These are phyloP conservation scores for Talaromyces sp. DNA, from an alignment of 2,329 filamentous ascomycete species.

Conservation along the genomic window DNA sequence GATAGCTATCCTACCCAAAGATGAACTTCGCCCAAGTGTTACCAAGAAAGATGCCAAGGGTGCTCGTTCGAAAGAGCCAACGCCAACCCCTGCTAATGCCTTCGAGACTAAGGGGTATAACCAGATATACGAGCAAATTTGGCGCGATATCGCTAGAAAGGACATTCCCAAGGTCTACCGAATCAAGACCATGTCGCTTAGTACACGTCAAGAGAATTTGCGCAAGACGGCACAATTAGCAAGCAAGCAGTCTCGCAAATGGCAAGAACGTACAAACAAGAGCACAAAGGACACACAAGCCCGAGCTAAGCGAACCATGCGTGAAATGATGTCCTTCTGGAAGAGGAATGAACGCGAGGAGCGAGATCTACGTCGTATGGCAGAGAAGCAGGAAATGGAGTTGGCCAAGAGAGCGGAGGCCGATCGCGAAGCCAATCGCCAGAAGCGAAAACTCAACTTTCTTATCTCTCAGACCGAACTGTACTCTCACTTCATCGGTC, in stretches of 20 bases:
- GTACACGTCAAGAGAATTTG: slow-evolving; percentile 87
- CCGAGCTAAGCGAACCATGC: slow-evolving; percentile 94
- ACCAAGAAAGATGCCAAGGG: slow-evolving; percentile 43
- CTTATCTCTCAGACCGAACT: slow-evolving; percentile 97
- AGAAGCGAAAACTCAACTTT: slow-evolving; percentile 99
- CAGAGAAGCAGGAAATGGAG: slow-evolving; percentile 93
- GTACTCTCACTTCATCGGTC: slow-evolving; percentile 98
- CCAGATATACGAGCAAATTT: slow-evolving; percentile 96
- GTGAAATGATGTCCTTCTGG: slow-evolving; percentile 99
- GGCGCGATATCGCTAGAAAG: slow-evolving; percentile 89
- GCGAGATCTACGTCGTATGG: slow-evolving; percentile 86
- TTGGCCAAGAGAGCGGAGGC: slow-evolving; percentile 96
- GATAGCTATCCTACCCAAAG: slow-evolving; percentile 54
- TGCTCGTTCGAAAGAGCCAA: slow-evolving; percentile 41
- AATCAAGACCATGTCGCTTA: slow-evolving; percentile 78
- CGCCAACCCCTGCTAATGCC: slow-evolving; percentile 54
- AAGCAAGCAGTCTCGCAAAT: slow-evolving; percentile 93
- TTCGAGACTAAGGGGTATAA: slow-evolving; percentile 92
- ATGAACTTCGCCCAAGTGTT: slow-evolving; percentile 48
- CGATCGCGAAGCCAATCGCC: slow-evolving; percentile 91
- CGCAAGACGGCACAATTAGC: slow-evolving; percentile 97
- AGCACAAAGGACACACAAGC: slow-evolving; percentile 97
- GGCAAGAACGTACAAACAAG: slow-evolving; percentile 98
- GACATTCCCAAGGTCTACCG: slow-evolving; percentile 91
- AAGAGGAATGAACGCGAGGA: slow-evolving; percentile 98